Conservation (phyloP, 768 basidiomycete species). For the Boletus pseudo-olivaceus region DNA sequence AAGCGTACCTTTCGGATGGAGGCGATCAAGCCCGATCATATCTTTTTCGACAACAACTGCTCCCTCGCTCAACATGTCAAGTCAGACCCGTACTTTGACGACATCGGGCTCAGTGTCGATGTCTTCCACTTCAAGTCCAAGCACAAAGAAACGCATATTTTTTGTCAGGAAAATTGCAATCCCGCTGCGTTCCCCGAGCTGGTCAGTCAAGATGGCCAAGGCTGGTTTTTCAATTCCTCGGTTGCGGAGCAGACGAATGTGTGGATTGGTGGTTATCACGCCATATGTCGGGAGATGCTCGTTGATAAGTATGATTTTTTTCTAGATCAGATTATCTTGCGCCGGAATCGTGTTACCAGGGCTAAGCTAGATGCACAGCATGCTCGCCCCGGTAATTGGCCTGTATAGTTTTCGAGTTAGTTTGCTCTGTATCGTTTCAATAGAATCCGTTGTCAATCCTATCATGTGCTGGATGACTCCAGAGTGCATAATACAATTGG, state of each 20-base stretch:
- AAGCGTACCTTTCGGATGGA: not conserved
- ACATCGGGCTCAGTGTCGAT: constrained; percentile 31
- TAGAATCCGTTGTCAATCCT: no score
- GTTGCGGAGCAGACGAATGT: constrained; percentile 34
- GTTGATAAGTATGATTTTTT: constrained; percentile 33
- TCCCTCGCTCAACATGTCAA: constrained; percentile 1
- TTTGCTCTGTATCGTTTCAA: no score
- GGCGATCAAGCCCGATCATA: not conserved
- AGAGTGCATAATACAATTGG: no score
- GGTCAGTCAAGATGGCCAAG: constrained; percentile 5
- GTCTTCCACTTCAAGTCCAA: constrained; percentile 38
- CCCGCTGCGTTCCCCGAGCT: constrained; percentile 30
- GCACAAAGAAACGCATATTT: constrained; percentile 27
- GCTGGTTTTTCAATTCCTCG: constrained; percentile 38
- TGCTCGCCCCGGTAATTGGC: not conserved
- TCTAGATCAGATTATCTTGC: constrained; percentile 36
- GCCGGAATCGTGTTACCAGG: constrained; percentile 11
- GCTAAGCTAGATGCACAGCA: not conserved
- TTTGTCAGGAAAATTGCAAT: constrained; percentile 32
- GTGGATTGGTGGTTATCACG: constrained; percentile 37
- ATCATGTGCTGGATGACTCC: no score
- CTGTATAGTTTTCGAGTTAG: not conserved
- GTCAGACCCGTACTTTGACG: constrained; percentile 1
- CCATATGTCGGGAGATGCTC: constrained; percentile 34
- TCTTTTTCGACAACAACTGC: constrained; percentile 12